These are phyloP conservation scores for Aspergillus glaucus DNA, from an alignment of 2,329 filamentous ascomycete species.

Conservation along the genomic window DNA sequence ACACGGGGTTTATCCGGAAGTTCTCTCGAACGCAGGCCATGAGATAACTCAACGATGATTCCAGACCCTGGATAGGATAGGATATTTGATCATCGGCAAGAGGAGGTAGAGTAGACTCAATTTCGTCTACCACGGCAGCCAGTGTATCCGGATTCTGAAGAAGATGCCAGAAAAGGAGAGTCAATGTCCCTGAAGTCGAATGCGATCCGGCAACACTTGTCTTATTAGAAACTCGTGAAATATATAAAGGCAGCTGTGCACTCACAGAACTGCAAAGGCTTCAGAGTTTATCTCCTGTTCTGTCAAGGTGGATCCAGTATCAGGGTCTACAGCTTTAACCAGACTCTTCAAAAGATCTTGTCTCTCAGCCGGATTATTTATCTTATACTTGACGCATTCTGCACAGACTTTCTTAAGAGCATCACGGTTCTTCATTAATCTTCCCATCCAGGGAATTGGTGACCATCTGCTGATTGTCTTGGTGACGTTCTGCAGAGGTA, in stretches of 20 bases:
- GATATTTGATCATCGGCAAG: not conserved
- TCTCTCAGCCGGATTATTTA: not conserved
- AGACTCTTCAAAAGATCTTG: not conserved
- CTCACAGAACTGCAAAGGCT: constrained; percentile 6
- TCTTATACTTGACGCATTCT: constrained; percentile 4
- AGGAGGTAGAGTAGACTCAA: not conserved
- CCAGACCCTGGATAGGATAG: constrained; percentile 3
- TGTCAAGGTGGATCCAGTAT: constrained; percentile 1
- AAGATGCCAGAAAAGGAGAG: constrained; percentile 6
- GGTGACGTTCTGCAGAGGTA: not conserved
- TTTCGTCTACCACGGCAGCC: not conserved
- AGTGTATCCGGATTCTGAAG: constrained; percentile 3
- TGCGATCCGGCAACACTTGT: constrained; percentile 4
- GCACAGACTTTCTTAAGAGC: constrained; percentile 3
- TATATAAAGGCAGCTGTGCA: not conserved
- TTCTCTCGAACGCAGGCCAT: constrained; percentile 11
- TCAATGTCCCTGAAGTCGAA: constrained; percentile 4
- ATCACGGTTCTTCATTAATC: constrained; percentile 2
- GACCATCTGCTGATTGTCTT: constrained; percentile 2
- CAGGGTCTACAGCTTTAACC: not conserved
- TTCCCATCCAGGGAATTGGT: constrained; percentile 4
- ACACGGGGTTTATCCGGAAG: constrained; percentile 6
- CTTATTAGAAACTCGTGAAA: not conserved
- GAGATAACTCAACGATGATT: constrained; percentile 4
- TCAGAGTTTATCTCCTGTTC: constrained; percentile 7